Evolutionary conservation across 768 basidiomycete species (phyloP), one percentile per base, ranked within the genome.

Genomic region (Trametes cubensis): DNA sequence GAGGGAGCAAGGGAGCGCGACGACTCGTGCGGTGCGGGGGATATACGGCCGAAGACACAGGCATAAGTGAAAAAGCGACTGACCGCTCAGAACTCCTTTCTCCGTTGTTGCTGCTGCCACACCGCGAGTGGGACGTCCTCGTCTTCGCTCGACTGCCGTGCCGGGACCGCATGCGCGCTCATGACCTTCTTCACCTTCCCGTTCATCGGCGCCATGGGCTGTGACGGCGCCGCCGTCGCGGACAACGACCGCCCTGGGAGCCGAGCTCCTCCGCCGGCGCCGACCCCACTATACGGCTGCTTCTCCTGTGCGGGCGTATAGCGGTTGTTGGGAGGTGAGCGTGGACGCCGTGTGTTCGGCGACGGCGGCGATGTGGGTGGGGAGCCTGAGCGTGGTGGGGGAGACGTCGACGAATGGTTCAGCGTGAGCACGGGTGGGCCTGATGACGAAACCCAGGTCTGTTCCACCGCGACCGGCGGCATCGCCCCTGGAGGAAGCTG

Each of bases 41-140:
- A 47, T 46, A 42, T 51, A 50, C 49, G 46, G n/a, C 54, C 2
- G 20, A n/a, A 42, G 7, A 25, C 13, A 42, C 3, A 46, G 11
- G 21, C 34, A 21, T 15, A 34, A 21, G 55, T 18, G 34, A 17
- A 23, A 18, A 20, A 40, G 48, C 42, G 47, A 23, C 49, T 47
- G 41, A 47, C 13, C 38, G 52, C 30, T 64, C 45, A 64, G 23
- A 42, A 64, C 42, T 64, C 63, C 71, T 80, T 79, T 69, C 85
- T 80, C 67, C 83, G 86, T 70, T 87, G 89, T 25, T 71, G 70
- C 52, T 88, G 89, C 73, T 92, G 89, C 80, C 85, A 92, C 58
- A 90, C 73, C 20, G 92, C 90, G 50, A 94, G 77, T 20, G 91
- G 91, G 41, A 91, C 76, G 70, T 93, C 91, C 70, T 93, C 91